phyloP scores from a whole-genome alignment of 23 red algal genomes.

The Agarophyton chilense region DNA sequence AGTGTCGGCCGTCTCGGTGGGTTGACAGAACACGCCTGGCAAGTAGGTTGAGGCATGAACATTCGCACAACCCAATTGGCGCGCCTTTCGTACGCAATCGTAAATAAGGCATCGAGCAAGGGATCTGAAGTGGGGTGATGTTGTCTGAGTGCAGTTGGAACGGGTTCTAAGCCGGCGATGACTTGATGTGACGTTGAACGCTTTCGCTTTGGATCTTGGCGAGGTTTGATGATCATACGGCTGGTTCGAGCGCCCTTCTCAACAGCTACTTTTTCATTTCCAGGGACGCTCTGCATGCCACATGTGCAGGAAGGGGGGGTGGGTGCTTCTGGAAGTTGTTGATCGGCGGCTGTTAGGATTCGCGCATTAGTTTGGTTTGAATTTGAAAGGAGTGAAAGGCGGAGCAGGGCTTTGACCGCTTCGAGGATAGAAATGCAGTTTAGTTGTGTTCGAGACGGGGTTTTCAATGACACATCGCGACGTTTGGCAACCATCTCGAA shows the following conservation, averaged over 20 bases:
- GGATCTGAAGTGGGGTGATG: slow-evolving; percentile 39
- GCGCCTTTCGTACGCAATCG: slow-evolving; percentile 56
- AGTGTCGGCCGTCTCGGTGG: background rate
- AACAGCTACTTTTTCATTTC: slow-evolving; percentile 21
- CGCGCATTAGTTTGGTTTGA: background rate
- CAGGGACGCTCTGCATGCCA: slow-evolving; percentile 53
- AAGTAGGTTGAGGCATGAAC: slow-evolving; percentile 34
- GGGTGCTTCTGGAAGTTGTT: slow-evolving; percentile 38
- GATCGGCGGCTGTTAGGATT: slow-evolving; percentile 18
- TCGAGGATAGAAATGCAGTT: slow-evolving; percentile 34
- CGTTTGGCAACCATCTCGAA: slow-evolving; percentile 59
- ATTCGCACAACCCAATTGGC: slow-evolving; percentile 58
- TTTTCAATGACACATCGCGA: background rate
- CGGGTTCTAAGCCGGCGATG: slow-evolving; percentile 11
- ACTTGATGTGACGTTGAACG: background rate
- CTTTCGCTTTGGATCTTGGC: background rate
- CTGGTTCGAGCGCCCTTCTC: slow-evolving; percentile 34
- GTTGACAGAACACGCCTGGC: slow-evolving; percentile 34
- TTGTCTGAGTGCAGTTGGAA: background rate
- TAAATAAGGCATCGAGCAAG: slow-evolving; percentile 48
- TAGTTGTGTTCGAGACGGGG: slow-evolving; percentile 5
- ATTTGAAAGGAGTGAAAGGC: slow-evolving; percentile 41
- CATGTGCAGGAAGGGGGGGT: slow-evolving; percentile 47
- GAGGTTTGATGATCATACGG: slow-evolving; percentile 37
- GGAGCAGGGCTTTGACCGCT: slow-evolving; percentile 39